These are phyloP conservation scores for Aspergillus melleus DNA, from an alignment of 2,329 filamentous ascomycete species.

Conservation along the genomic window DNA sequence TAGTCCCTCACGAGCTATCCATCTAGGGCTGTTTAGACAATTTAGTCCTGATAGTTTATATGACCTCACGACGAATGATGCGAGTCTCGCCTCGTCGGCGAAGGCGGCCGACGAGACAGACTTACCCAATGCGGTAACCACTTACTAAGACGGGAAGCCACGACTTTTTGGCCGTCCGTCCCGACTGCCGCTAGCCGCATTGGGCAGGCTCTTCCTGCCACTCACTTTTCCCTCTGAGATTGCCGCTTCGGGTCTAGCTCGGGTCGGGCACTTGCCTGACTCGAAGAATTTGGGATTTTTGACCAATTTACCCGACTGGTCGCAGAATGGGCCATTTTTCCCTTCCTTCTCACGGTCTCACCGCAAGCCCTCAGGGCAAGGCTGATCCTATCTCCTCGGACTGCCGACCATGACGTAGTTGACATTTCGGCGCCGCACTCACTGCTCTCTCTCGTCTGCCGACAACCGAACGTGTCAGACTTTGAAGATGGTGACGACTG, in stretches of 20 bases:
- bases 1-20: too few species aligned
- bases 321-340: background rate
- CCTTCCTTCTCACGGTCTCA: background rate
- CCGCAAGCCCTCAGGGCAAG: background rate
- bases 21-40: too few species aligned
- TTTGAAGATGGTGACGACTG: background rate
- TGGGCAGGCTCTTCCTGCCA: slow-evolving; percentile 21
- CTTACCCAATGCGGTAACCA: slow-evolving; percentile 4
- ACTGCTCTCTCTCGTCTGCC: background rate
- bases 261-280: background rate
- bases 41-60: background rate
- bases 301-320: slow-evolving; percentile 9
- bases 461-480: slow-evolving; percentile 1
- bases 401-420: slow-evolving; percentile 12
- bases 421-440: background rate
- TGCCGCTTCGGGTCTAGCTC: background rate
- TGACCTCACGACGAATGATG: too few species aligned
- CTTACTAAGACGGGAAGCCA: slow-evolving; percentile 4
- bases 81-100: too few species aligned
- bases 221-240: background rate
- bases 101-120: background rate
- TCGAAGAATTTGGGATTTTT: background rate
- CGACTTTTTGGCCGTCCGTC: background rate
- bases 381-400: slow-evolving; percentile 9
- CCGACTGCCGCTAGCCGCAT: slow-evolving; percentile 8